Evolutionary conservation across 176 grass and related monocot genomes (phyloP).

Genomic region (Oryza rufipogon): DNA sequence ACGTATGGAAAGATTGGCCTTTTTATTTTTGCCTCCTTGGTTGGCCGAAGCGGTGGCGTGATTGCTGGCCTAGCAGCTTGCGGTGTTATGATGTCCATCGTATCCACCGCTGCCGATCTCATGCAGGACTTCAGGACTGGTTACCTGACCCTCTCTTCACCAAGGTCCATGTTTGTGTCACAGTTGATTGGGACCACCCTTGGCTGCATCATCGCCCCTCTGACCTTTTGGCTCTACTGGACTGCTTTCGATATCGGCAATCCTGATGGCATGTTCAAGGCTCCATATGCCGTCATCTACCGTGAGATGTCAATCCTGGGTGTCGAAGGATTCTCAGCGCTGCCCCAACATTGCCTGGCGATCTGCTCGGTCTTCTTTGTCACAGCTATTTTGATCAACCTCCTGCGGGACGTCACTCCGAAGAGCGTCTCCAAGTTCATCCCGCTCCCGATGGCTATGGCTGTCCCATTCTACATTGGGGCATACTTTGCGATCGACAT

Average conservation of each 20-base stretch:
- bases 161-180: slow-evolving; percentile 87
- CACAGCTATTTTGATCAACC: slow-evolving; percentile 63
- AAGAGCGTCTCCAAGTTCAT: slow-evolving; percentile 66
- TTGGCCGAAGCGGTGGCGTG: slow-evolving; percentile 74
- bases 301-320: slow-evolving; percentile 90
- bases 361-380: slow-evolving; percentile 72
- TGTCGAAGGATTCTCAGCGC: slow-evolving; percentile 64
- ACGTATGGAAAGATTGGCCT: slow-evolving; percentile 86
- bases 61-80: slow-evolving; percentile 80
- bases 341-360: slow-evolving; percentile 73
- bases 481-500: slow-evolving; percentile 91
- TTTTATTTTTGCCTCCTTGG: slow-evolving; percentile 72
- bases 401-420: slow-evolving; percentile 53
- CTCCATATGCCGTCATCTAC: slow-evolving; percentile 82
- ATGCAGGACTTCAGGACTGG: slow-evolving; percentile 98
- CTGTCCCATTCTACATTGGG: slow-evolving; percentile 90
- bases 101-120: slow-evolving; percentile 83
- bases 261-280: slow-evolving; percentile 84
- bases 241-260: slow-evolving; percentile 75
- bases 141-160: slow-evolving; percentile 84
- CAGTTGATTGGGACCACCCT: slow-evolving; percentile 80
- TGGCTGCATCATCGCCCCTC: slow-evolving; percentile 76
- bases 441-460: slow-evolving; percentile 86
- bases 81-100: slow-evolving; percentile 90
- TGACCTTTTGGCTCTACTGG: slow-evolving; percentile 91